A percentile compares a stretch with the other conserved stretches of the same genome.
Evolutionary conservation across 1,284 basidiomycete genomes (phyloP).

Genomic region (Fomitopsis schrenkii): DNA sequence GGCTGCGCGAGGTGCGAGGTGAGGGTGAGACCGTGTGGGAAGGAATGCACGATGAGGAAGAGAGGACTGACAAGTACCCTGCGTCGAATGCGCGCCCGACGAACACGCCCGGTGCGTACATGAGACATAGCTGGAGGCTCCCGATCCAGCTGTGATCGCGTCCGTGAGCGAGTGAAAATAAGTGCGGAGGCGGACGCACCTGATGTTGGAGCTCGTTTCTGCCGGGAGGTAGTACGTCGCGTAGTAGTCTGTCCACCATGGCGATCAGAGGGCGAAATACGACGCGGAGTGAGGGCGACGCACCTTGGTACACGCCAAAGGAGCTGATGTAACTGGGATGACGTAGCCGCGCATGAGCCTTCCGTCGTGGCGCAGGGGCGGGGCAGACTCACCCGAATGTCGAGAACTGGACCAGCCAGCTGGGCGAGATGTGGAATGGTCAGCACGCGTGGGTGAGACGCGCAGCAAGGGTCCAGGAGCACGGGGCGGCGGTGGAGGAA

Average conservation of each 20-base stretch:
- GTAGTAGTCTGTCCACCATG: conserved; percentile 8
- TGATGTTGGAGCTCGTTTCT: conserved; percentile 33
- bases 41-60: not conserved
- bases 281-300: not conserved
- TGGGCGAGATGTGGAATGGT: conserved; percentile 2
- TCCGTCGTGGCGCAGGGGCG: conserved; percentile 12
- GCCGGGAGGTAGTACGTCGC: conserved; percentile 12
- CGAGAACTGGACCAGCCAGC: conserved; percentile 16
- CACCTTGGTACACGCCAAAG: conserved; percentile 45
- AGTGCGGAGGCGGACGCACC: conserved; percentile 2
- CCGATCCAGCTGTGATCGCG: conserved; percentile 39
- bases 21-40: not conserved
- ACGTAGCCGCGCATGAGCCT: conserved; percentile 23
- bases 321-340: conserved; percentile 34
- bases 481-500: too few relatives aligned
- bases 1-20: conserved; percentile 7
- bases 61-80: conserved; percentile 31
- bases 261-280: not conserved
- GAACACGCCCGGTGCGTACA: conserved; percentile 27
- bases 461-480: too few relatives aligned
- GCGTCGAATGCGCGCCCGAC: conserved; percentile 31
- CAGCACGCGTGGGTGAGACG: not conserved
- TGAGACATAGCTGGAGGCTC: conserved; percentile 33
- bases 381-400: conserved; percentile 18
- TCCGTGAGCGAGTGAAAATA: not conserved